Evolutionary conservation across 1,139 yeast genomes (phyloP).

Genomic region (Magnusiomyces ingens): DNA sequence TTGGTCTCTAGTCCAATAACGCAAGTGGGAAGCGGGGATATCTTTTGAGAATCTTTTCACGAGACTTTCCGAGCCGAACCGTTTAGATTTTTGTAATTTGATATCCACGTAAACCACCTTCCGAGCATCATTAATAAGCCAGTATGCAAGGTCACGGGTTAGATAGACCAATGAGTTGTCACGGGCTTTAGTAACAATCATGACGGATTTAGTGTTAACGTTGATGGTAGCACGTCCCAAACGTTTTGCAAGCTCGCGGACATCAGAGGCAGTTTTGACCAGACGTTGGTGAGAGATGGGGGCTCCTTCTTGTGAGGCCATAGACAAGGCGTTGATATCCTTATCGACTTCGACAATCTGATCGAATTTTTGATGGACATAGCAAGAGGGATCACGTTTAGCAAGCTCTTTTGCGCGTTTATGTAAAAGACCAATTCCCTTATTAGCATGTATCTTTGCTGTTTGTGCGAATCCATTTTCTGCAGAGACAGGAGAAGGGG

Average conservation of each 20-base stretch:
- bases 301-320: constrained; percentile 15
- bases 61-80: constrained; percentile 46
- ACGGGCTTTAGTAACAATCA: constrained; percentile 81
- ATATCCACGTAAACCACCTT: constrained; percentile 60
- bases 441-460: neutral
- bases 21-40: constrained; percentile 29
- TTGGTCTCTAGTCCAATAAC: constrained; percentile 60
- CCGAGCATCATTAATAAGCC: constrained; percentile 43
- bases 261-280: constrained; percentile 80
- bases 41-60: constrained; percentile 26
- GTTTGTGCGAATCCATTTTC: neutral
- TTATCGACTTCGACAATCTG: constrained; percentile 22
- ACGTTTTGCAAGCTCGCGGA: constrained; percentile 69
- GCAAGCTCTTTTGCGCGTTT: neutral
- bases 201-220: constrained; percentile 58
- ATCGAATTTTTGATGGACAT: constrained; percentile 24
- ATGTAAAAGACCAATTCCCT: neutral
- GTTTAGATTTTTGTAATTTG: constrained; percentile 50
- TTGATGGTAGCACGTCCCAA: constrained; percentile 68
- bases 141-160: constrained; percentile 71
- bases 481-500: neutral
- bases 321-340: constrained; percentile 21
- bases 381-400: constrained; percentile 8
- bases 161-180: constrained; percentile 69
- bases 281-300: constrained; percentile 21